Evolutionary conservation across 2,329 filamentous ascomycete species (phyloP).

Genomic region (Grosmannia penicillata): DNA sequence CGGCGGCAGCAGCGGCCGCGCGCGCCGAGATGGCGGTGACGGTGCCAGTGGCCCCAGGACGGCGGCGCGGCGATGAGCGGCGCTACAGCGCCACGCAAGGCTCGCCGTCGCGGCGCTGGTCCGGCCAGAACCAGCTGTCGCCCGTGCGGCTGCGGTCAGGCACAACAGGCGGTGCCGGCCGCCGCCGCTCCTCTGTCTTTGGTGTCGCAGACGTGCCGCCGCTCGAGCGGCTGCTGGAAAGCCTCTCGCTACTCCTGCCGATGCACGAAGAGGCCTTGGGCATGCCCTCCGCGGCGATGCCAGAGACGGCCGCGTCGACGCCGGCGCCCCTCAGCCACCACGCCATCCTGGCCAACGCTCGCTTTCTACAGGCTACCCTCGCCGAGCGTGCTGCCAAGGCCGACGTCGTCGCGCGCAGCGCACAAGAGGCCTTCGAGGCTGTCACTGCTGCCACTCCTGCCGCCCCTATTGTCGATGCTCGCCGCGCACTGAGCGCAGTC

Average conservation of each 20-base stretch:
- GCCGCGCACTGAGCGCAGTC: conserved; percentile 31
- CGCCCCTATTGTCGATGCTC: conserved; percentile 30
- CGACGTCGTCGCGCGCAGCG: conserved; percentile 25
- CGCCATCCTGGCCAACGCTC: conserved; percentile 8
- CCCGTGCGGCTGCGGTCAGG: conserved; percentile 20
- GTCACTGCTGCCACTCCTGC: conserved; percentile 24
- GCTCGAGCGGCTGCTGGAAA: conserved; percentile 32
- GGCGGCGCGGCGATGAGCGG: conserved; percentile 5
- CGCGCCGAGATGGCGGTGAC: conserved; percentile 26
- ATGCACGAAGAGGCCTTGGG: conserved; percentile 14
- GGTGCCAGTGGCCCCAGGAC: no score
- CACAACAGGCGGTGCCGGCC: conserved; percentile 11
- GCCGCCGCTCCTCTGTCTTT: conserved; percentile 21
- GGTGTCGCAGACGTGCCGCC: conserved; percentile 20
- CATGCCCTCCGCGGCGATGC: background rate
- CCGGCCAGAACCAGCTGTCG: conserved; percentile 12
- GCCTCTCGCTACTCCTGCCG: conserved; percentile 28
- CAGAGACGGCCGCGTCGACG: conserved; percentile 1
- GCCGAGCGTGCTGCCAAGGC: conserved; percentile 27
- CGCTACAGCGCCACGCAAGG: conserved; percentile 12
- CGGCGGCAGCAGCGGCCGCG: conserved; percentile 25
- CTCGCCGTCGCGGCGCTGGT: conserved; percentile 20
- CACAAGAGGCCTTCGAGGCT: conserved; percentile 36
- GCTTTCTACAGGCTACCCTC: conserved; percentile 17
- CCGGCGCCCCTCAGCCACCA: background rate